Conservation (phyloP, 805 yeast genomes). For the Candida parachauliodes region DNA sequence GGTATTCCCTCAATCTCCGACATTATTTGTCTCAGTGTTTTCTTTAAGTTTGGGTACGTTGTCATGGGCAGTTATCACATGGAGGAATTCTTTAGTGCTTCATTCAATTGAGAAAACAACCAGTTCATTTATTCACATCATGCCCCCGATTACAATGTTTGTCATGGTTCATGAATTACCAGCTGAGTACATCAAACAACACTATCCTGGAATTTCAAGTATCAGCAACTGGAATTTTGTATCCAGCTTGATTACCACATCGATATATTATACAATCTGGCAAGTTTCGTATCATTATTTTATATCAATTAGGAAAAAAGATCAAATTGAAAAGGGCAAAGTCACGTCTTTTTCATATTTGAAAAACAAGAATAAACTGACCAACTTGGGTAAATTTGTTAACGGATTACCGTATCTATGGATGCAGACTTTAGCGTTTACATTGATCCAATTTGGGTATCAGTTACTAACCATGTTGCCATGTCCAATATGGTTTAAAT, state of each 20-base stretch:
- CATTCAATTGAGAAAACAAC: constrained; percentile 93
- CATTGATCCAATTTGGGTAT: constrained; percentile 80
- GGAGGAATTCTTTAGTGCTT: constrained; percentile 91
- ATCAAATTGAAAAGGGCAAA: constrained; percentile 79
- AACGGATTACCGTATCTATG: constrained; percentile 75
- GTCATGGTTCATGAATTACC: constrained; percentile 79
- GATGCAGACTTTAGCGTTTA: constrained; percentile 85
- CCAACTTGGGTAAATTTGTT: constrained; percentile 69
- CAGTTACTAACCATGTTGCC: constrained; percentile 83
- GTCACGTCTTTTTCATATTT: constrained; percentile 85
- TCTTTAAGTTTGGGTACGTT: constrained; percentile 86
- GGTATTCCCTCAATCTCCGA: constrained; percentile 72
- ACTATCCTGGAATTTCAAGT: constrained; percentile 81
- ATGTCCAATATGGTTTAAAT: constrained; percentile 83
- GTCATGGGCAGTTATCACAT: constrained; percentile 89
- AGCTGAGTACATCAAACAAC: constrained; percentile 42
- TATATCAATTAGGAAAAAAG: constrained; percentile 75
- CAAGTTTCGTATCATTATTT: constrained; percentile 88
- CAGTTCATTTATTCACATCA: constrained; percentile 81
- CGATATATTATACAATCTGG: constrained; percentile 83
- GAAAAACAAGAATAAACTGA: constrained; percentile 64
- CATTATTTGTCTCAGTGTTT: constrained; percentile 77
- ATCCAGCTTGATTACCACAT: constrained; percentile 72
- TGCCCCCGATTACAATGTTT: constrained; percentile 87
- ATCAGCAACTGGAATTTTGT: constrained; percentile 65